Base-by-base conservation (phyloP, 192 early-diverging fungal genomes). In the Spinellus fusiger region DNA sequence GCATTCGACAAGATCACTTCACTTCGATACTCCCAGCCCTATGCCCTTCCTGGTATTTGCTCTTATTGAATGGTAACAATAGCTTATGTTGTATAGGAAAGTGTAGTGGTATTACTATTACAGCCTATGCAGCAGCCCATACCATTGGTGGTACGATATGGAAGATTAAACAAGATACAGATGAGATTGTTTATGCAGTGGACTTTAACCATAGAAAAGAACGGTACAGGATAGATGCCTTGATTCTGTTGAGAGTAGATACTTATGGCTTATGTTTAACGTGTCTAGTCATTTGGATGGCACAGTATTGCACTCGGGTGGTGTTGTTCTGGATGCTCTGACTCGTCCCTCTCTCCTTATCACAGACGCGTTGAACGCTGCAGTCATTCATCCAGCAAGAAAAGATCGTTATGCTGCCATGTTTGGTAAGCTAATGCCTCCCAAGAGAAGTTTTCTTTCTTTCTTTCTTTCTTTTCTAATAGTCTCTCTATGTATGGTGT, bases 191-290 rank as follows among this genome's bases (percentile, higher is more conserved):
- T 4, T 99, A 99, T 65, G 93, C 95, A 0, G 91, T 97, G 32
- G 93, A 99, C 70, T 97, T 87, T 68, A 99, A 97, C 69, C 93
- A 97, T 68, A 80, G 84, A 38, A 90, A 89, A 59, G 96, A 98
- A 69, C 74, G 79, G 87, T 93, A 87, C 51, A 73, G 4, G 3
- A 18, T 9, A 9, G 35, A 37, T 37, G 13, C 5, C 13, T 13
- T 37, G 35, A 37, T 37, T 5, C n/a, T 37, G 5, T 37, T 37
- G 35, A 3, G 13, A 18, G 40, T 3, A 12, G 3, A 44, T 12
- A 44, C 13, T 12, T 44, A 44, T n/a, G 13, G 2, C 13, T 44
- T 44, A 18, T 44, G 35, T 37, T 9, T 37, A 9, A 9, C 35
- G n/a, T 60, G 6, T 28, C 5, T 35, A 91, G 89, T 58, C 90